Conservation (phyloP, 805 yeast genomes). For the Wickerhamomyces sydowiorum region DNA sequence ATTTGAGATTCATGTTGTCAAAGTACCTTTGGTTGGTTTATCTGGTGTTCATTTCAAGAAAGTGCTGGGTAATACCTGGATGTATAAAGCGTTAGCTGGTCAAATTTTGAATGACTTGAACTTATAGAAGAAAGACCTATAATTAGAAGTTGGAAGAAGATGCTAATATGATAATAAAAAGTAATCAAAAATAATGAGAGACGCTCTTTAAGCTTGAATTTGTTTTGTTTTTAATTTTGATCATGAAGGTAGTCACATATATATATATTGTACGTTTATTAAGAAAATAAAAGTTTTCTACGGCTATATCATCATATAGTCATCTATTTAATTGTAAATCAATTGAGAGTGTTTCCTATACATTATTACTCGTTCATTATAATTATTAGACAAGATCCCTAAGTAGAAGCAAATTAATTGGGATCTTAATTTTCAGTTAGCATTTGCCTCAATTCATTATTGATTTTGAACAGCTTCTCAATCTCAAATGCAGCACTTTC, state of each 20-base stretch:
- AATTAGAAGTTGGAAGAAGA: neutral
- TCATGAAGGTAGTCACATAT: neutral
- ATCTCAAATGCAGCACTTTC: conserved; percentile 19
- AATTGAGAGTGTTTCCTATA: no score
- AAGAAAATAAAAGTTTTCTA: neutral
- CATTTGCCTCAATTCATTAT: conserved; percentile 9
- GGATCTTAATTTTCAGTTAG: neutral
- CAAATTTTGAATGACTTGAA: conserved; percentile 48
- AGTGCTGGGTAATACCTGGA: conserved; percentile 91
- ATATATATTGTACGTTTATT: neutral
- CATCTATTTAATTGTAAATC: neutral
- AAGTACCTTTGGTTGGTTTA: conserved; percentile 83
- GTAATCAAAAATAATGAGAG: no score
- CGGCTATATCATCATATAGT: neutral
- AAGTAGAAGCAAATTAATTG: no score
- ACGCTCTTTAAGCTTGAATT: no score
- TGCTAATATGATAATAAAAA: no score
- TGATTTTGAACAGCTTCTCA: conserved; percentile 8
- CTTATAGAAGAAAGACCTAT: conserved; percentile 4
- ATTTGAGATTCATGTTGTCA: conserved; percentile 88
- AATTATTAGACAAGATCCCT: no score
- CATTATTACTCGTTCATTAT: no score
- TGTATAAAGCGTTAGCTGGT: conserved; percentile 85
- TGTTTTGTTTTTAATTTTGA: no score
- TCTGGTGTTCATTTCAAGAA: conserved; percentile 95